phyloP scores from a whole-genome alignment of 2,329 filamentous ascomycete genomes.

The Huntiella omanensis region DNA sequence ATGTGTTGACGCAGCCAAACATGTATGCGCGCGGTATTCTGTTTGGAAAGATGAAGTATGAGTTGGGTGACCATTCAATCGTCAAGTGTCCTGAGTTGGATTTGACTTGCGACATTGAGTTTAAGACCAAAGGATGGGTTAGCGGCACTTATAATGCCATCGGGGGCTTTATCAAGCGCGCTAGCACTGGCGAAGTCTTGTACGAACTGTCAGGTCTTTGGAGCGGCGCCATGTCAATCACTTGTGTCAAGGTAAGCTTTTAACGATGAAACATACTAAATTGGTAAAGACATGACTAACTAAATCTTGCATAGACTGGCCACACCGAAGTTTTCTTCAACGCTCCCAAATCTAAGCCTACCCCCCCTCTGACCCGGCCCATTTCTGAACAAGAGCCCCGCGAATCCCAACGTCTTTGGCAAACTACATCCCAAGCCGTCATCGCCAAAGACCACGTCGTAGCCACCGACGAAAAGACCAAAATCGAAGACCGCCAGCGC shows the following conservation, averaged over 20 bases:
- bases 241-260: slow-evolving; percentile 49
- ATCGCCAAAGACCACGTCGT: slow-evolving; percentile 69
- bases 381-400: slow-evolving; percentile 73
- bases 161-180: slow-evolving; percentile 75
- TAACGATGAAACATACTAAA: neutral
- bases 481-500: slow-evolving; percentile 81
- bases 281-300: neutral
- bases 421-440: slow-evolving; percentile 62
- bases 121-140: slow-evolving; percentile 97
- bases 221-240: slow-evolving; percentile 90
- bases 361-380: slow-evolving; percentile 53
- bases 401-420: slow-evolving; percentile 81
- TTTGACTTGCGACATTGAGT: slow-evolving; percentile 79
- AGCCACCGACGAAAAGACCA: slow-evolving; percentile 91
- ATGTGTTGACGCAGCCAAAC: slow-evolving; percentile 90
- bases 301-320: slow-evolving; percentile 44
- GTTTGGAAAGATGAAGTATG: slow-evolving; percentile 99
- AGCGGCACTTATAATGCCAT: slow-evolving; percentile 93
- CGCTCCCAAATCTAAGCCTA: slow-evolving; percentile 58
- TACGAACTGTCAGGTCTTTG: slow-evolving; percentile 84
- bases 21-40: slow-evolving; percentile 97
- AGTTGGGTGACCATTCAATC: slow-evolving; percentile 88
- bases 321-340: slow-evolving; percentile 84
- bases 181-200: slow-evolving; percentile 67
- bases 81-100: slow-evolving; percentile 79